These are phyloP conservation scores for Mycogone perniciosa DNA, from an alignment of 2,329 filamentous ascomycete genomes.

Conservation along the genomic window DNA sequence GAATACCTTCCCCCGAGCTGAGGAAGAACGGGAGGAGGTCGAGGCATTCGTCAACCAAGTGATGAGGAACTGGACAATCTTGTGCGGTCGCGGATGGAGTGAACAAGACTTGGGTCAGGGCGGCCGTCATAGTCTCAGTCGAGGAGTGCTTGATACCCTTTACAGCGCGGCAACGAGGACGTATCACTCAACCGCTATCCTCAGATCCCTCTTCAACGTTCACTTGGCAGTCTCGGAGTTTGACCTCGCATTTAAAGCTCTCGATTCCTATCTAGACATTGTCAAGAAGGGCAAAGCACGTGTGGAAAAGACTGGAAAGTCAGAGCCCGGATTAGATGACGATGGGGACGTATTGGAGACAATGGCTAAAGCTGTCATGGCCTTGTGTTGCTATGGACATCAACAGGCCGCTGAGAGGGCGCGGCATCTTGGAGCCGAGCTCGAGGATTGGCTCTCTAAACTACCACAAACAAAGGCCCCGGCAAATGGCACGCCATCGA, in stretches of 20 bases:
- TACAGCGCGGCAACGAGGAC: conserved; percentile 90
- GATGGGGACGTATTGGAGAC: conserved; percentile 73
- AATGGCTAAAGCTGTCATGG: conserved; percentile 69
- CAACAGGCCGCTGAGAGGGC: conserved; percentile 72
- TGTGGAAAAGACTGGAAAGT: conserved; percentile 68
- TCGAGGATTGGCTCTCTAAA: conserved; percentile 70
- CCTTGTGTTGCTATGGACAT: conserved; percentile 77
- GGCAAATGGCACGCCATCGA: conserved; percentile 24
- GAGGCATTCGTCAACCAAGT: conserved; percentile 76
- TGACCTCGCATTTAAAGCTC: conserved; percentile 81
- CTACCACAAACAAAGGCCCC: conserved; percentile 30
- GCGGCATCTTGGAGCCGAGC: conserved; percentile 58
- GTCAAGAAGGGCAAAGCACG: conserved; percentile 79
- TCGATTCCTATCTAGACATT: conserved; percentile 87
- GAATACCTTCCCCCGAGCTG: conserved; percentile 77
- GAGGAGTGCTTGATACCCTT: conserved; percentile 75
- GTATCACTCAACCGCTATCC: conserved; percentile 86
- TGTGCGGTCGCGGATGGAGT: conserved; percentile 74
- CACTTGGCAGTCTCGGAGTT: conserved; percentile 88
- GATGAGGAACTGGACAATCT: conserved; percentile 76
- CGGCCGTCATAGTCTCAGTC: conserved; percentile 68
- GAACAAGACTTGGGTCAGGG: conserved; percentile 76
- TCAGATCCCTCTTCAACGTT: conserved; percentile 80
- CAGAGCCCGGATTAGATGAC: conserved; percentile 67
- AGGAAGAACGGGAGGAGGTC: conserved; percentile 69